Evolutionary conservation across 2,329 filamentous ascomycete genomes (phyloP), one percentile per base, ranked within the genome.

Genomic region (Nannizziopsis arthrosporioides): DNA sequence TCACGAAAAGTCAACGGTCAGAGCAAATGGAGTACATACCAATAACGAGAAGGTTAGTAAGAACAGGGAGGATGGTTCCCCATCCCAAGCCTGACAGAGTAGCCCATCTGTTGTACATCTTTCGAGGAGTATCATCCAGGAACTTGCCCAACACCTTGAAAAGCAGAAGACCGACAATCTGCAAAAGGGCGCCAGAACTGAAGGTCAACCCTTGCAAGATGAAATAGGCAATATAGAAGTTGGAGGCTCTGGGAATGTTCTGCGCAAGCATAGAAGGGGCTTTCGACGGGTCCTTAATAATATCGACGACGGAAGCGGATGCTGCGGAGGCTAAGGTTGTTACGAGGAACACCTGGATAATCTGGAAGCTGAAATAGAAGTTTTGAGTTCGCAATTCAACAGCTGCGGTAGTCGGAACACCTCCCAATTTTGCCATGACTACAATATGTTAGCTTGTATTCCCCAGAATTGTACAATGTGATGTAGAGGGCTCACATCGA

Each of bases 201-300:
- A 90, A 80, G 1, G 82, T 82, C 50, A 96, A 66, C 31, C 90
- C 93, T 65, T 96, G 92, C 2, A 98, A 78, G 30, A 96, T 79
- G 55, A 98, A 93, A 68, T 96, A 98, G 0, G 84, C 86, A 15
- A 96, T 82, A 66, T 95, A 98, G 62, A 96, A 93, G 68, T 94
- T 96, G 52, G 88, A 89, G 0, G 87, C 81, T 48, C 78, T 81
- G 14, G 92, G 92, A 5, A 98, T 73, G 50, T 85, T 83, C 12
- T 73, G 60, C 0, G 88, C 82, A 3, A 94, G 73, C 35, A 93
- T 67, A 0, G 63, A 67, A 0, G 86, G 78, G 5, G 80, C 76
- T 0, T 68, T 67, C 2, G 69, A 63, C 0, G 88, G 87, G 3
- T 86, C 57, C 0, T 79, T 35, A 11, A 80, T 70, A 42, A 93